phyloP scores from a whole-genome alignment of 2,329 filamentous ascomycete genomes.

The Fusarium sp. region DNA sequence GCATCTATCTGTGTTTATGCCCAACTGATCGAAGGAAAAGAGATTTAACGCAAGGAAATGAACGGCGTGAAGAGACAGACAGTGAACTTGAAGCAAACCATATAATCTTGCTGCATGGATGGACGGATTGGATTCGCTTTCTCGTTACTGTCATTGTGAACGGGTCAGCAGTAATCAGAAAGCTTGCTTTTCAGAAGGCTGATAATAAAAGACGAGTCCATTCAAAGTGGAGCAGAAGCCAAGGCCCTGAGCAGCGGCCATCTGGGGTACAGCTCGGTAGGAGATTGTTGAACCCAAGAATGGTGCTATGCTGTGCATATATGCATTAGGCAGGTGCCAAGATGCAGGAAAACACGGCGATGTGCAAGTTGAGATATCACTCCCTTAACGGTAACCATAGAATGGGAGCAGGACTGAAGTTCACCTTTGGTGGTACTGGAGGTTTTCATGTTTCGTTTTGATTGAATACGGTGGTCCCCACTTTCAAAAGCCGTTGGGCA shows the following conservation, averaged over 20 bases:
- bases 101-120: neutral
- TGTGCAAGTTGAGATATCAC: neutral
- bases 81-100: neutral
- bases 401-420: neutral
- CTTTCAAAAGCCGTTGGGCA: slow-evolving; percentile 3
- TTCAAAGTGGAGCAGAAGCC: slow-evolving; percentile 31
- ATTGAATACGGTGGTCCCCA: neutral
- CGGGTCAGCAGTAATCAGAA: slow-evolving; percentile 6
- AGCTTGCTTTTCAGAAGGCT: slow-evolving; percentile 21
- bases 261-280: slow-evolving; percentile 42
- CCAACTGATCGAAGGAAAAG: slow-evolving; percentile 12
- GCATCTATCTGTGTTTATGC: slow-evolving; percentile 10
- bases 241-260: slow-evolving; percentile 23
- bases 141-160: neutral
- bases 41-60: neutral
- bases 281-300: neutral
- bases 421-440: neutral
- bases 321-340: neutral
- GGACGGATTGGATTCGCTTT: neutral
- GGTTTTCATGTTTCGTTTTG: slow-evolving; percentile 2
- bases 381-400: neutral
- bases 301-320: slow-evolving; percentile 35
- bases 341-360: neutral
- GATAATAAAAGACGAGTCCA: slow-evolving; percentile 41
- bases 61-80: neutral